Conservation (phyloP, 208 protist species). For the Wallacemonas rigidus region DNA sequence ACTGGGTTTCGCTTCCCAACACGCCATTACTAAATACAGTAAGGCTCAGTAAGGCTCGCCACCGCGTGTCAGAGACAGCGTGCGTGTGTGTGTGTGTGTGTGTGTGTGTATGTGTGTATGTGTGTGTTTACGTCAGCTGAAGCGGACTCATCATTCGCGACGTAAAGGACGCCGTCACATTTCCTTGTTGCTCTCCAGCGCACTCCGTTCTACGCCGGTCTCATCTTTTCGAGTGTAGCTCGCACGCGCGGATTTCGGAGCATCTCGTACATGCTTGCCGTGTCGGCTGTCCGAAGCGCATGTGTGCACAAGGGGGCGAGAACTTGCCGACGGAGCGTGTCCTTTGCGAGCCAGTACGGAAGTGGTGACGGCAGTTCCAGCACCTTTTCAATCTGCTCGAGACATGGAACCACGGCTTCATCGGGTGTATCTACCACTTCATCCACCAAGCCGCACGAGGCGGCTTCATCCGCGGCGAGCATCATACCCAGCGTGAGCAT, state of each 20-base stretch:
- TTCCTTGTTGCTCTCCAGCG: not conserved
- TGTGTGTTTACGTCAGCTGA: too few species aligned
- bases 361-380: constrained; percentile 46
- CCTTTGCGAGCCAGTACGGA: constrained; percentile 74
- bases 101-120: too few species aligned
- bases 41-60: too few species aligned
- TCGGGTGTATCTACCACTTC: constrained; percentile 56
- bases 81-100: too few species aligned
- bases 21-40: too few species aligned
- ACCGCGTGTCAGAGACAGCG: too few species aligned
- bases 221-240: not conserved
- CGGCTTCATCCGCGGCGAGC: constrained; percentile 53
- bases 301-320: constrained; percentile 55
- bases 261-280: constrained; percentile 57
- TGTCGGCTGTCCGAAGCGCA: constrained; percentile 57
- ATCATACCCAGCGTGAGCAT: constrained; percentile 51
- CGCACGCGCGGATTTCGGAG: constrained; percentile 50
- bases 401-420: constrained; percentile 55
- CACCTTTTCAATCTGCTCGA: constrained; percentile 60
- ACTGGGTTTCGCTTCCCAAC: too few species aligned
- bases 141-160: too few species aligned
- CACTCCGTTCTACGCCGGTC: not conserved
- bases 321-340: constrained; percentile 41
- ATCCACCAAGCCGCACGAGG: constrained; percentile 66
- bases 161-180: too few species aligned